phyloP scores from a whole-genome alignment of 2,329 filamentous ascomycete genomes.

The Cladosporium sp. region DNA sequence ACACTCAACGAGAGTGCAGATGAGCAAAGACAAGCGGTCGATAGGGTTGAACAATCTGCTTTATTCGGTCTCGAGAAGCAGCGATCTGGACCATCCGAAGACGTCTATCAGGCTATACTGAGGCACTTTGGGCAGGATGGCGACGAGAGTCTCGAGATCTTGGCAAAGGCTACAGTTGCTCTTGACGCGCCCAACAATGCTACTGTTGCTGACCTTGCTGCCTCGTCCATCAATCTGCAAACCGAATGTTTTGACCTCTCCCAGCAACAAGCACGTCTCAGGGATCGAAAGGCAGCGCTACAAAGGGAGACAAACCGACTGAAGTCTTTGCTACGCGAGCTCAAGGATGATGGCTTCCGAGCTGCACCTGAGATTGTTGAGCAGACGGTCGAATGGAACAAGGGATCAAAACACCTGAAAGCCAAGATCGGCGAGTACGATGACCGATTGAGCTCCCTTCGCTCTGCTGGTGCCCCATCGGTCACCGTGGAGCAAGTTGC shows the following conservation, averaged over 20 bases:
- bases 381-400: constrained; percentile 69
- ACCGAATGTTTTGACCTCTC: constrained; percentile 23
- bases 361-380: constrained; percentile 56
- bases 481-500: constrained; percentile 57
- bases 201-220: constrained; percentile 8
- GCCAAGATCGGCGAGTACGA: constrained; percentile 64
- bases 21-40: constrained; percentile 59
- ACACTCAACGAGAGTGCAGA: constrained; percentile 73
- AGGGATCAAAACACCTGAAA: constrained; percentile 63
- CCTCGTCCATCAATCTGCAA: constrained; percentile 14
- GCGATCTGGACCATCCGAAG: constrained; percentile 15
- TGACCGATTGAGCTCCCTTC: constrained; percentile 25
- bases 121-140: constrained; percentile 30
- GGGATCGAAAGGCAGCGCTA: constrained; percentile 24
- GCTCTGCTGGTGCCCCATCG: constrained; percentile 28
- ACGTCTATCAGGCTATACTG: constrained; percentile 18
- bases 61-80: constrained; percentile 48
- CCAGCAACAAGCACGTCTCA: constrained; percentile 24
- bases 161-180: constrained; percentile 35
- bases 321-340: constrained; percentile 18
- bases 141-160: constrained; percentile 26
- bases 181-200: constrained; percentile 31
- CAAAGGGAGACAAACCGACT: constrained; percentile 22
- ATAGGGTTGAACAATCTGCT: constrained; percentile 56
- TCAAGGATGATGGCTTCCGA: constrained; percentile 31